Base-by-base conservation (phyloP, 352 stramenopile genomes). In the Phytophthora pistaciae region DNA sequence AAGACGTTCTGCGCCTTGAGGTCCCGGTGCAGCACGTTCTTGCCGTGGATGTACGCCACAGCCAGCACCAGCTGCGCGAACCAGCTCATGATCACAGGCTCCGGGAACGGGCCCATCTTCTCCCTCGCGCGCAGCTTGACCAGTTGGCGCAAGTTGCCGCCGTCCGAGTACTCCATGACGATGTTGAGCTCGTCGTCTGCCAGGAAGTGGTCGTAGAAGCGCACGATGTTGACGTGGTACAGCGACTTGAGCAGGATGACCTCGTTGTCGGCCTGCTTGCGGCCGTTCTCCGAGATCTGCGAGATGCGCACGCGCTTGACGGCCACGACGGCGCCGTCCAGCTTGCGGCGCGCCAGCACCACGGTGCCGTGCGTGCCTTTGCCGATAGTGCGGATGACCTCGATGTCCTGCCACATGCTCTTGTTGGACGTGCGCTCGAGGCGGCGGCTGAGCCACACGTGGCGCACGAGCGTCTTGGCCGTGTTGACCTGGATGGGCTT, bases 401-500 rank as follows among this genome's bases (percentile, higher is more conserved):
- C 90, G 38, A 96, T 77, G 55, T 96, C 90, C 23, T 92, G 80
- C 90, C 90, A 96, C 75, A 96, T 88, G 60, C 80, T 90, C 56
- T 90, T 84, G 60, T 87, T 85, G 11, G 85, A 84, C 23, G 83
- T 81, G 21, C 83, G 78, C 42, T 94, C 84, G 25, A 91, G 83
- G 0, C 84, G 78, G 8, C 87, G 85, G 50, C 85, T 92, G 61
- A 95, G 84, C 90, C 90, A 96, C 33, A 96, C 90, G 70, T 96
- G 90, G 56, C 90, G 90, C 60, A 96, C 88, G 31, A 96, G 83
- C 38, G 90, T 96, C 87, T 96, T 96, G 69, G 90, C 90, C 14
- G 88, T 96, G 75, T 96, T 95, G 44, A 96, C 87, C 57, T 95
- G 89, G 49, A 97, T 96, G 21, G 91, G 91, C 74, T 97, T 97